Percentiles rank a stretch among this genome's conserved stretches.
These are phyloP conservation scores for Penicillium waksmanii DNA, from an alignment of 495 filamentous ascomycete species.

Conservation along the genomic window DNA sequence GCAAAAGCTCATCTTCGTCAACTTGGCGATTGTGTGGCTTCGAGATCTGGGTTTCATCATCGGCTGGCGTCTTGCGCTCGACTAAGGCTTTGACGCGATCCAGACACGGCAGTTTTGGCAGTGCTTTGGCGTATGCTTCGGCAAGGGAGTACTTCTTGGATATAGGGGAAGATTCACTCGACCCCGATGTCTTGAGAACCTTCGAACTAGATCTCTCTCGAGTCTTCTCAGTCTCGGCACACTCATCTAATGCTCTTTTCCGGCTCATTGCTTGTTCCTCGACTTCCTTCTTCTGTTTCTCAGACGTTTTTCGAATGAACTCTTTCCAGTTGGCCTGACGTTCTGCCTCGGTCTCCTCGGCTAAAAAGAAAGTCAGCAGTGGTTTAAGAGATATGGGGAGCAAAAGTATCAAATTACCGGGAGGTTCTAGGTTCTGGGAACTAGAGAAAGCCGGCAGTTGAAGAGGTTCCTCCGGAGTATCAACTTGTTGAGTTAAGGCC, in stretches of 20 bases:
- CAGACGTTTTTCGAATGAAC: slow-evolving; percentile 14
- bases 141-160: slow-evolving; percentile 37
- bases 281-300: slow-evolving; percentile 22
- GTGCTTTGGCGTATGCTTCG: slow-evolving; percentile 34
- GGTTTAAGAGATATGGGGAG: background rate
- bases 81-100: slow-evolving; percentile 36
- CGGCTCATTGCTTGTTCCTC: slow-evolving; percentile 25
- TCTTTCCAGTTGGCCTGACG: slow-evolving; percentile 26
- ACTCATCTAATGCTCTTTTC: slow-evolving; percentile 33
- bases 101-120: slow-evolving; percentile 47
- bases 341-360: slow-evolving; percentile 15
- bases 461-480: slow-evolving; percentile 2
- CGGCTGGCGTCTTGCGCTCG: slow-evolving; percentile 26
- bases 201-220: slow-evolving; percentile 29
- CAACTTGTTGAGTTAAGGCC: slow-evolving; percentile 3
- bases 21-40: slow-evolving; percentile 28
- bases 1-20: slow-evolving; percentile 48
- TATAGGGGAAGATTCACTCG: slow-evolving; percentile 13
- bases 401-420: background rate
- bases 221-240: slow-evolving; percentile 8
- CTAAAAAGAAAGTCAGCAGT: slow-evolving; percentile 3
- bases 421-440: background rate
- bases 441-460: background rate
- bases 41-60: slow-evolving; percentile 17
- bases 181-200: slow-evolving; percentile 26